Conservation (phyloP, 2,329 filamentous ascomycete species). For the Akanthomyces muscarius region DNA sequence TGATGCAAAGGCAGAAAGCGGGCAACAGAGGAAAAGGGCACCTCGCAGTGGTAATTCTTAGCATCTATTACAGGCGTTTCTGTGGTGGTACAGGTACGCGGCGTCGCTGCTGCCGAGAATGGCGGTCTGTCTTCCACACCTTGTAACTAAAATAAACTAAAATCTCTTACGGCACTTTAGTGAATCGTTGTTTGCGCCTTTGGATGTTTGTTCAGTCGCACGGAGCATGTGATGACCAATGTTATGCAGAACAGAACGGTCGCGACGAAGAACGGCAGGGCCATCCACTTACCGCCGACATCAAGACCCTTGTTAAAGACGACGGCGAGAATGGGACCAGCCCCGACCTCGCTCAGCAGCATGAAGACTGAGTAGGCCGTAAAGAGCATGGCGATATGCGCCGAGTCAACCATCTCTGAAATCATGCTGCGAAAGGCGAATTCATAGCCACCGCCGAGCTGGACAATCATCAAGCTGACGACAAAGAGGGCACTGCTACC, state of each 20-base stretch:
- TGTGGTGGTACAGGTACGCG: too few relatives aligned
- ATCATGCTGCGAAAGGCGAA: conserved; percentile 12
- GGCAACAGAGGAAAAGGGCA: too few relatives aligned
- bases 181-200: background rate
- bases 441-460: conserved; percentile 6
- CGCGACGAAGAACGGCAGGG: conserved; percentile 6
- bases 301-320: conserved; percentile 1
- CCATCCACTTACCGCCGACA: conserved; percentile 7
- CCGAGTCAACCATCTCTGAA: conserved; percentile 7
- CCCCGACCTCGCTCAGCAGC: background rate
- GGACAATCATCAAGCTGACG: background rate
- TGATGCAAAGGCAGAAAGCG: too few relatives aligned
- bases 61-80: too few relatives aligned
- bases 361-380: conserved; percentile 4
- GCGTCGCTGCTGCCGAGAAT: too few relatives aligned
- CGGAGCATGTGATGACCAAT: background rate
- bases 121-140: too few relatives aligned
- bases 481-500: conserved; percentile 2
- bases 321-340: conserved; percentile 5
- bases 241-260: conserved; percentile 1
- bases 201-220: background rate
- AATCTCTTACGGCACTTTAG: background rate
- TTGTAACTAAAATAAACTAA: too few relatives aligned
- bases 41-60: too few relatives aligned
- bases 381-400: conserved; percentile 10